Evolutionary conservation across 2,329 filamentous ascomycete genomes (phyloP).

Genomic region (Neurospora crassa): DNA sequence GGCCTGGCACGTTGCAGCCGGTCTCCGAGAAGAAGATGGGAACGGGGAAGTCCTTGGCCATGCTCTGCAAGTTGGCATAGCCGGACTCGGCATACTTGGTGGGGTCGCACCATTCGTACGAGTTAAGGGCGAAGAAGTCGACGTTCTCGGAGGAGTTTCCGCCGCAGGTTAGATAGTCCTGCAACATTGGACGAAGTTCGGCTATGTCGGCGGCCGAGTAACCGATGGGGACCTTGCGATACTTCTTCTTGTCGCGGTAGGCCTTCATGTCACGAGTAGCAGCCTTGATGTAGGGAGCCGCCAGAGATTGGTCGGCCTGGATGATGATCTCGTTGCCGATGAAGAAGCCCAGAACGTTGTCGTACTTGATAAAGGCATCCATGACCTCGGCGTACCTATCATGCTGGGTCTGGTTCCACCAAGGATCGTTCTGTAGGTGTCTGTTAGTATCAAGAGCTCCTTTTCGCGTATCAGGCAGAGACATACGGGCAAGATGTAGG

Average conservation of each 20-base stretch:
- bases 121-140: conserved; percentile 81
- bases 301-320: conserved; percentile 43
- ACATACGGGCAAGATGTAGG: conserved; percentile 55
- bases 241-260: conserved; percentile 65
- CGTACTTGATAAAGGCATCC: conserved; percentile 66
- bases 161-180: conserved; percentile 71
- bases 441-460: not conserved
- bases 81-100: conserved; percentile 52
- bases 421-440: conserved; percentile 41
- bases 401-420: conserved; percentile 66
- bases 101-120: conserved; percentile 70
- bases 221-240: conserved; percentile 73
- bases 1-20: conserved; percentile 61
- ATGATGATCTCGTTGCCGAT: conserved; percentile 84
- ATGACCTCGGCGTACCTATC: conserved; percentile 60
- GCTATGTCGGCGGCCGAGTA: conserved; percentile 84
- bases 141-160: conserved; percentile 57
- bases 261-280: conserved; percentile 74
- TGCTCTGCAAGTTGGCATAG: conserved; percentile 58
- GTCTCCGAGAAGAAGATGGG: conserved; percentile 88
- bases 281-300: conserved; percentile 76
- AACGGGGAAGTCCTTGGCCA: conserved; percentile 63
- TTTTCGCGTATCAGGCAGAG: not conserved
- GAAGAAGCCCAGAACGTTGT: conserved; percentile 77
- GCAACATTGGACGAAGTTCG: conserved; percentile 50